Conservation (phyloP, 768 basidiomycete species). For the Crepidotus variabilis region DNA sequence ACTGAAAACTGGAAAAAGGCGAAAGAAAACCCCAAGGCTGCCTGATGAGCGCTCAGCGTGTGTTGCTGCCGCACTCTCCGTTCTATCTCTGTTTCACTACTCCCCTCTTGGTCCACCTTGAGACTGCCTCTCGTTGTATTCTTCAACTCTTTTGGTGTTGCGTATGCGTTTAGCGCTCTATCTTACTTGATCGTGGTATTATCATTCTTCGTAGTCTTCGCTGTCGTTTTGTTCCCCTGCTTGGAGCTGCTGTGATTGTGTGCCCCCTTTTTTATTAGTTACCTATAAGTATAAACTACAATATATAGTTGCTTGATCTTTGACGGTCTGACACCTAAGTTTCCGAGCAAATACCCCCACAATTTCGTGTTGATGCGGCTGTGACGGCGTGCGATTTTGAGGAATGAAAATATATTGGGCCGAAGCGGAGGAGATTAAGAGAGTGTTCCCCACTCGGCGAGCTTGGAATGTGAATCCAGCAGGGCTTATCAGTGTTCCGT, state of each 20-base stretch:
- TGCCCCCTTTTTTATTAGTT: conserved; percentile 7
- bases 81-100: conserved; percentile 1
- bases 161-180: conserved; percentile 15
- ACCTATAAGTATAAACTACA: conserved; percentile 21
- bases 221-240: conserved; percentile 17
- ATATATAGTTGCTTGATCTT: conserved; percentile 17
- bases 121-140: neutral
- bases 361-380: conserved; percentile 10
- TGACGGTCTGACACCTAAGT: conserved; percentile 10
- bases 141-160: conserved; percentile 10
- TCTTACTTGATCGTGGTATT: conserved; percentile 24
- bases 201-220: conserved; percentile 16
- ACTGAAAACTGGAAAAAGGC: conserved; percentile 77
- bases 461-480: conserved; percentile 23
- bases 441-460: conserved; percentile 28
- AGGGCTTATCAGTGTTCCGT: conserved; percentile 2
- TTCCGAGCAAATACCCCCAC: neutral
- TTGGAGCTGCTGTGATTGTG: conserved; percentile 19
- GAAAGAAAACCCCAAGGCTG: conserved; percentile 56
- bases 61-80: conserved; percentile 1
- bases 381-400: conserved; percentile 7
- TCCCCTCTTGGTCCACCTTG: conserved; percentile 1
- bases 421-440: conserved; percentile 20
- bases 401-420: conserved; percentile 20
- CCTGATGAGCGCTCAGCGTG: conserved; percentile 15